Conservation (phyloP, 108 stramenopile genomes). For the Skeletonema costatum region DNA sequence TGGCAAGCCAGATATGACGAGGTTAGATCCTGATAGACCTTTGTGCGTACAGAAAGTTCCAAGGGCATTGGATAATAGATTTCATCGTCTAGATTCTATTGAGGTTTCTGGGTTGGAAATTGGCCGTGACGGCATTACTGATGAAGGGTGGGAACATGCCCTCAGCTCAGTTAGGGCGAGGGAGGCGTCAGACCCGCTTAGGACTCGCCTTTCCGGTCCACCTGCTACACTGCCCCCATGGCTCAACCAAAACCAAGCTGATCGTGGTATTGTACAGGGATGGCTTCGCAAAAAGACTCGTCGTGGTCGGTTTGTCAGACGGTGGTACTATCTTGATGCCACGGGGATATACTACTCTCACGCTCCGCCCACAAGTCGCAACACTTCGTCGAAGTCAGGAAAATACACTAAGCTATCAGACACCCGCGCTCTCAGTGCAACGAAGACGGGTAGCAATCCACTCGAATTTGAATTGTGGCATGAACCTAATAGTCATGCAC, state of each 20-base stretch:
- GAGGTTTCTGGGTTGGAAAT: slow-evolving; percentile 1
- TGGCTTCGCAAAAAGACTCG: slow-evolving; percentile 26
- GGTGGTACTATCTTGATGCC: slow-evolving; percentile 4
- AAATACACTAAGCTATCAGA: slow-evolving; percentile 9
- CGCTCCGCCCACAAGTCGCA: slow-evolving; percentile 6
- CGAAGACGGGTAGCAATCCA: background rate
- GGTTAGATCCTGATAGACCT: slow-evolving; percentile 22
- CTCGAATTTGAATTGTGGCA: slow-evolving; percentile 2
- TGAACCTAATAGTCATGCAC: background rate
- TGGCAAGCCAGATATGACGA: slow-evolving; percentile 33
- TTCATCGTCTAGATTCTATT: background rate
- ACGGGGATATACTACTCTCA: slow-evolving; percentile 21
- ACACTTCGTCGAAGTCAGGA: background rate
- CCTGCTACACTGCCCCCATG: background rate
- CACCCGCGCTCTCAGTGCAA: background rate
- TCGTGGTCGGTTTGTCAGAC: slow-evolving; percentile 2
- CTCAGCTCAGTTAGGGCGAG: background rate
- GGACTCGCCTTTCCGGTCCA: background rate
- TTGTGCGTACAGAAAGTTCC: slow-evolving; percentile 4
- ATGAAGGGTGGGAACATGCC: slow-evolving; percentile 13
- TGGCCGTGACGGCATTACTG: slow-evolving; percentile 2
- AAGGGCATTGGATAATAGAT: background rate
- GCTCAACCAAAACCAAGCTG: background rate
- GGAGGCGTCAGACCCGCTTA: background rate
- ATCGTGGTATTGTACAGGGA: slow-evolving; percentile 11